phyloP scores from a whole-genome alignment of 371 early-diverging fungal genomes.

The Mucor plumbeus region DNA sequence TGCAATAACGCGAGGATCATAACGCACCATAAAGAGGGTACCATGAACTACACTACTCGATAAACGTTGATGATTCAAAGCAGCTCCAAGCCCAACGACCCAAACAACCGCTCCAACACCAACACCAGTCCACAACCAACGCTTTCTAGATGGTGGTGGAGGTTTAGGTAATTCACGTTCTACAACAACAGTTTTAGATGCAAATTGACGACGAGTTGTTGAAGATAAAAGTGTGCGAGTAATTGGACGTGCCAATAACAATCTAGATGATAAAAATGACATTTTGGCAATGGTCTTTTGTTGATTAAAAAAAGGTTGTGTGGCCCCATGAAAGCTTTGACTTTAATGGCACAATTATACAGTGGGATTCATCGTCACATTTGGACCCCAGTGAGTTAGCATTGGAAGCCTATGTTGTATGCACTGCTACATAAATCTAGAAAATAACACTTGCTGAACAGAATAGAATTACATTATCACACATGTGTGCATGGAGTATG shows the following conservation, averaged over 20 bases:
- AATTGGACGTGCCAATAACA: conserved; percentile 11
- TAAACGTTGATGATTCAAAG: conserved; percentile 70
- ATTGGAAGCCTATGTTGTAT: not conserved
- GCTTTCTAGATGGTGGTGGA: conserved; percentile 42
- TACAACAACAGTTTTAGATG: conserved; percentile 40
- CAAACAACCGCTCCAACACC: conserved; percentile 63
- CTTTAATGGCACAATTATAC: not conserved
- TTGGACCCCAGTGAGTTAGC: not conserved
- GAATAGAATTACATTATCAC: too few species aligned
- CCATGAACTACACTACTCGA: conserved; percentile 68
- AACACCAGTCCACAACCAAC: conserved; percentile 52
- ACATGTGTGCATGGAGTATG: too few species aligned
- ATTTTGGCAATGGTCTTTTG: not conserved
- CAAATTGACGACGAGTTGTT: conserved; percentile 12
- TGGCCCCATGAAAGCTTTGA: not conserved
- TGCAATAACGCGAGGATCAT: conserved; percentile 58
- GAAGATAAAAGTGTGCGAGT: conserved; percentile 1
- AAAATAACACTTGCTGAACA: too few species aligned
- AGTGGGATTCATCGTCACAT: conserved; percentile 5
- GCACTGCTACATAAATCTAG: too few species aligned
- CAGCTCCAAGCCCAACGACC: conserved; percentile 60
- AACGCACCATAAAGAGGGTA: conserved; percentile 68
- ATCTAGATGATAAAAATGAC: conserved; percentile 13
- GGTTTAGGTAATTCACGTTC: conserved; percentile 47
- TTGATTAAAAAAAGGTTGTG: not conserved